phyloP scores from a whole-genome alignment of 495 filamentous ascomycete species.

The Umbilicaria muhlenbergii region DNA sequence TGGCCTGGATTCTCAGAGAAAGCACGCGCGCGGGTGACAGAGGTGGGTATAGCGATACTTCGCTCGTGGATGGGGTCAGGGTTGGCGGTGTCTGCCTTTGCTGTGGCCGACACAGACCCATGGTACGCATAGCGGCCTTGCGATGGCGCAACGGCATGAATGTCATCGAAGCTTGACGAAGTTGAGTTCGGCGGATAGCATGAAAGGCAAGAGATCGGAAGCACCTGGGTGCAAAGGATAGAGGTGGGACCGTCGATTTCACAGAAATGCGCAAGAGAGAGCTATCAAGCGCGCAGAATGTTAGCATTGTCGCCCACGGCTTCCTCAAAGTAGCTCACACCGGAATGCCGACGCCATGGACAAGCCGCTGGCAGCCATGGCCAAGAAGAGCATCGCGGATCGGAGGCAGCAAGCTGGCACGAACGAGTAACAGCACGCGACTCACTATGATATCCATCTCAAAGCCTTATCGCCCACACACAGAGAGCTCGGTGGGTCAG shows the following conservation, averaged over 20 bases:
- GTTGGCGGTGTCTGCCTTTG: too few relatives aligned
- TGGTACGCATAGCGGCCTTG: too few relatives aligned
- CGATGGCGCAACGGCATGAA: too few relatives aligned
- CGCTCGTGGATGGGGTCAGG: too few relatives aligned
- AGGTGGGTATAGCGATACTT: too few relatives aligned
- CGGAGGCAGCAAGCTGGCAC: background rate
- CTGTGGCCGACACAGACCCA: too few relatives aligned
- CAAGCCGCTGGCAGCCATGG: background rate
- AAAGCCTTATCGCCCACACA: background rate
- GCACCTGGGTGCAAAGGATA: conserved; percentile 83
- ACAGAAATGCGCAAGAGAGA: conserved; percentile 93
- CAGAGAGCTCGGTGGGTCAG: background rate
- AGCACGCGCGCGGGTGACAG: too few relatives aligned
- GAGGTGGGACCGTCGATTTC: conserved; percentile 91
- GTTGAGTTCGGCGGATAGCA: conserved; percentile 37
- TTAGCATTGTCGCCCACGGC: background rate
- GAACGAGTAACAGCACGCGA: background rate
- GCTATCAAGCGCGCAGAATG: conserved; percentile 27
- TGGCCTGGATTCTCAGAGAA: too few relatives aligned
- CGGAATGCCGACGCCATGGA: background rate
- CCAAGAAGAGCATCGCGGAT: background rate
- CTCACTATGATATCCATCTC: conserved; percentile 10
- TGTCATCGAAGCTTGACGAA: conserved; percentile 8
- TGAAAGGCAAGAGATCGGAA: conserved; percentile 59
- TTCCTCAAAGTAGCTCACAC: background rate